Conservation (phyloP, 345 rosid genomes). For the Litchi chinensis region DNA sequence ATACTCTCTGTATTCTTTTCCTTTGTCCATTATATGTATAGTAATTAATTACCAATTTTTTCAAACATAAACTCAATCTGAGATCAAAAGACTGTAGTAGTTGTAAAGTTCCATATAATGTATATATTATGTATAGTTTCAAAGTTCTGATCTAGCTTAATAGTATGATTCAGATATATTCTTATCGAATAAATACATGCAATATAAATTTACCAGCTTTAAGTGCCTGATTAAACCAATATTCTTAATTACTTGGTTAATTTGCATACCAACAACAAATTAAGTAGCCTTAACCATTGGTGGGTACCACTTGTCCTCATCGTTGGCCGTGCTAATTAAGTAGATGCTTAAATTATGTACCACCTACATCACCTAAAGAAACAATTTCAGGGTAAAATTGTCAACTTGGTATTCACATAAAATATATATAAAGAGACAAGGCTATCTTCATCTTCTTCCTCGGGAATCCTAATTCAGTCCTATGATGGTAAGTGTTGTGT, state of each 20-base stretch:
- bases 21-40: too few species aligned
- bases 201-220: too few species aligned
- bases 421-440: constrained; percentile 9
- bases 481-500: constrained; percentile 3
- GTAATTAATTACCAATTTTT: neutral
- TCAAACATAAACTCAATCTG: too few species aligned
- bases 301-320: neutral
- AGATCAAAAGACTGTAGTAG: too few species aligned
- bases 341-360: neutral
- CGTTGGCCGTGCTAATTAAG: neutral
- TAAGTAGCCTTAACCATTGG: neutral
- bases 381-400: constrained; percentile 15
- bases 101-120: too few species aligned
- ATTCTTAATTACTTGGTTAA: neutral
- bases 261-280: neutral
- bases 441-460: constrained; percentile 20
- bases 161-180: too few species aligned
- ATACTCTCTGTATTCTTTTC: too few species aligned
- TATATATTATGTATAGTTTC: too few species aligned
- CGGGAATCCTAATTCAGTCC: constrained; percentile 21
- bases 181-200: too few species aligned
- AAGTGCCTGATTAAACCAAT: too few species aligned
- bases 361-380: neutral
- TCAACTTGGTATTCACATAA: constrained; percentile 13
- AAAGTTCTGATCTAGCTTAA: too few species aligned